These are phyloP conservation scores for Picea glauca DNA, from an alignment of 75 land plant genomes.

Conservation along the genomic window DNA sequence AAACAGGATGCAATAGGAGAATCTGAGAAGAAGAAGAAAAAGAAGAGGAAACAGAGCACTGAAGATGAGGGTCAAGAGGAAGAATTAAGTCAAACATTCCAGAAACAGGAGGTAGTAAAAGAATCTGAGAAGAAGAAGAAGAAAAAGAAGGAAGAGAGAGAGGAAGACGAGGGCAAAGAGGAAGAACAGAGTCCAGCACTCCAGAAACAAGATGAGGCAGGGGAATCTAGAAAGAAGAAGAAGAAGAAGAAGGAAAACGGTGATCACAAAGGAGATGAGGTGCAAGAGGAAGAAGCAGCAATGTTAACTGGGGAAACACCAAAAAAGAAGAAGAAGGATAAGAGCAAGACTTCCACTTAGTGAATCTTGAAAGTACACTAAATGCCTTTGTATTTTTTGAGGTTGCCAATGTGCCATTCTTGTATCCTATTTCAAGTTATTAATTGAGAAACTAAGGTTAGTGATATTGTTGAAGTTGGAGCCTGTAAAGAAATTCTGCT, in stretches of 20 bases:
- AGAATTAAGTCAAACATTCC: not conserved
- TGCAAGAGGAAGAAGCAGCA: conserved; percentile 29
- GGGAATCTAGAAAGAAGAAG: conserved; percentile 2
- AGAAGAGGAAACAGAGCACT: conserved; percentile 18
- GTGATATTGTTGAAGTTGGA: no score
- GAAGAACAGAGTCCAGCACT: conserved; percentile 34
- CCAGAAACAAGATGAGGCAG: not conserved
- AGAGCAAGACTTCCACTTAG: not conserved
- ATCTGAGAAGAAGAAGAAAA: conserved; percentile 20
- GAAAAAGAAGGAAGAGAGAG: conserved; percentile 17
- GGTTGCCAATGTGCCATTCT: no score
- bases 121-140: conserved; percentile 27
- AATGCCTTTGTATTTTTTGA: no score
- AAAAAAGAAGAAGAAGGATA: conserved; percentile 44
- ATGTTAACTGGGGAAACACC: conserved; percentile 15
- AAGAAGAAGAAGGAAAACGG: conserved; percentile 9
- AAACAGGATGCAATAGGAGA: conserved; percentile 14
- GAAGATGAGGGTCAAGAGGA: conserved; percentile 10
- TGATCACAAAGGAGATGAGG: conserved; percentile 15
- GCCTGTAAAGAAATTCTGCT: no score
- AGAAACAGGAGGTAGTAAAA: not conserved
- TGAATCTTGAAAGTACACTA: no score
- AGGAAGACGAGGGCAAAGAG: conserved; percentile 10
- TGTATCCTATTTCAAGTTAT: no score
- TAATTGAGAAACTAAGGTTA: no score